Evolutionary conservation across 140 eudicot species (phyloP), one percentile per base, ranked within the genome.

Genomic region (Stevia rebaudiana): DNA sequence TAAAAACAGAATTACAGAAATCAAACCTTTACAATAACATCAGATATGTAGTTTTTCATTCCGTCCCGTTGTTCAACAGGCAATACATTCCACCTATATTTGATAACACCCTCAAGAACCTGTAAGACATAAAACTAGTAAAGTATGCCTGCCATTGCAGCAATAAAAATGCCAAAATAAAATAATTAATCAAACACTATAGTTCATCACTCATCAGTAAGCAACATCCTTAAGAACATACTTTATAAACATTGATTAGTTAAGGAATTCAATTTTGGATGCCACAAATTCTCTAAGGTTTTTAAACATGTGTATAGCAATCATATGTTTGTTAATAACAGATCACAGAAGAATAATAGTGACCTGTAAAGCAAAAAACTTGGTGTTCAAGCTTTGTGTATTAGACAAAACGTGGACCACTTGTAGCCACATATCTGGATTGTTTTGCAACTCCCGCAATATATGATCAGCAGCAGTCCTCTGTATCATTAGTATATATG

Each of bases 361-460:
- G 39, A 92, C 98, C 96, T 92, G 98, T 79, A 92, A 67, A 50
- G 98, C 87, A 65, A 92, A 92, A 73, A 87, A 92, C 60, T 92
- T 92, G 66, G 98, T 92, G 68, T 92, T 83, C 75, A 92, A 68
- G 85, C 76, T 84, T 55, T 88, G 92, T 22, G 95, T 79, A 49
- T 41, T 85, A 40, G 95, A 89, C 65, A 92, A 75, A 59, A 92
- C 83, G 84, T 88, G 98, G 74, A 92, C 96, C 68, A 92, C 98
- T 83, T 92, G 98, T 61, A 92, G 96, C 98, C 98, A 92, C 92
- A 81, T 92, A 57, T 92, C 95, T 16, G 95, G 94, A 76, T 92
- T 92, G 69, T 81, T 85, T 78, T 92, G 96, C 81, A 92, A 77
- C 33, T 92, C 98, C 65, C 96, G 81, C 78, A 92, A 71, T 41